These are phyloP conservation scores for Nakazawaea holstii DNA, from an alignment of 805 yeast genomes.

Conservation along the genomic window DNA sequence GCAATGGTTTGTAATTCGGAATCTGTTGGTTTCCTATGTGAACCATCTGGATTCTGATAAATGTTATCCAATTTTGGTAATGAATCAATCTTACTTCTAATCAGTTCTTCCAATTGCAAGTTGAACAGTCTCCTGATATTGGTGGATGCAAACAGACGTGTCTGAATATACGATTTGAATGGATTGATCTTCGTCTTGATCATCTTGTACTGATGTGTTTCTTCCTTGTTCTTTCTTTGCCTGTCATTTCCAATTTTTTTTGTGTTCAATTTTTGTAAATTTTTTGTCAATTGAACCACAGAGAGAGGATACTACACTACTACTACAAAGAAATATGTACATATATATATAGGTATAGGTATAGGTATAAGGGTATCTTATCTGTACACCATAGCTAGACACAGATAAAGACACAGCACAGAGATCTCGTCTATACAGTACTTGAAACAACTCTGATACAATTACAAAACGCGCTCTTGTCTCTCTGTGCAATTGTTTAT, in stretches of 20 bases:
- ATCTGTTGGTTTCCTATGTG: slow-evolving; percentile 65
- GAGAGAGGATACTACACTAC: too few relatives aligned
- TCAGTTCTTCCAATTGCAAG: slow-evolving; percentile 51
- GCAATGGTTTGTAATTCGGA: slow-evolving; percentile 69
- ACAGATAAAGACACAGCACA: too few relatives aligned
- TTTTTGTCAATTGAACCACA: too few relatives aligned
- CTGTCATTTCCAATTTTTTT: too few relatives aligned
- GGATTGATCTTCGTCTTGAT: neutral
- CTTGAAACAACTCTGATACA: neutral
- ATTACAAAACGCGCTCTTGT: neutral
- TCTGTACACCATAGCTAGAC: too few relatives aligned
- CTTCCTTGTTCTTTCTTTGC: too few relatives aligned
- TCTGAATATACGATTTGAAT: neutral
- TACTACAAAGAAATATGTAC: too few relatives aligned
- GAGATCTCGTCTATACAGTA: too few relatives aligned
- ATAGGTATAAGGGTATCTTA: too few relatives aligned
- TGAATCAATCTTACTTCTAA: slow-evolving; percentile 54
- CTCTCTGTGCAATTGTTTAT: too few relatives aligned
- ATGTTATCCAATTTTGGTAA: slow-evolving; percentile 62
- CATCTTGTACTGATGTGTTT: neutral
- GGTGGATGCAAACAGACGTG: neutral
- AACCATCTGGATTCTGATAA: slow-evolving; percentile 72
- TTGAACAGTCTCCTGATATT: slow-evolving; percentile 23
- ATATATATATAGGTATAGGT: too few relatives aligned
- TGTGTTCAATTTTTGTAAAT: too few relatives aligned